phyloP scores from a whole-genome alignment of 1,284 basidiomycete species.

The Trichosporon faecale region DNA sequence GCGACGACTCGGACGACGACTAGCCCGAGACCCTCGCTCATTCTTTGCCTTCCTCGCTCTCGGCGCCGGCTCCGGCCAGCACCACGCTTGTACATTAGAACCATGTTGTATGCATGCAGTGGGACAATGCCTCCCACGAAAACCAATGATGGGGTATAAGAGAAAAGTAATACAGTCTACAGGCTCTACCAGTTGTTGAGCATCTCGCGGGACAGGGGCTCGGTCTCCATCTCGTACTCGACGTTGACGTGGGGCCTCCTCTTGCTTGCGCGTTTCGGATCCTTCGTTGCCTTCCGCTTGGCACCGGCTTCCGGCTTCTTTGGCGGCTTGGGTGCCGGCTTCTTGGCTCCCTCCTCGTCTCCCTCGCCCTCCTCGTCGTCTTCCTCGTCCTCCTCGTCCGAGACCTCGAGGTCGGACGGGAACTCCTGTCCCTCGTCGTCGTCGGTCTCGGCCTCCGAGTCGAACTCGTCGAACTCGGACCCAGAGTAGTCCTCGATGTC shows the following conservation, averaged over 20 bases:
- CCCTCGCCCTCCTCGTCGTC: conserved; percentile 51
- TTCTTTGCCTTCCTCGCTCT: not conserved
- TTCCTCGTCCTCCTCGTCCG: conserved; percentile 46
- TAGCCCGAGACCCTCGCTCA: conserved; percentile 2
- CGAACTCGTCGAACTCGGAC: conserved; percentile 48
- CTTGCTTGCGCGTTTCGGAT: conserved; percentile 58
- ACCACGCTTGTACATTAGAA: conserved; percentile 14
- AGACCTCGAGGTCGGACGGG: conserved; percentile 49
- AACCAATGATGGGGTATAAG: conserved; percentile 8
- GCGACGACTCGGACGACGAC: conserved; percentile 36
- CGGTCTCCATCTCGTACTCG: conserved; percentile 91
- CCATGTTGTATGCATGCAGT: conserved; percentile 31
- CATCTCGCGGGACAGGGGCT: conserved; percentile 58
- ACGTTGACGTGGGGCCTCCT: conserved; percentile 73
- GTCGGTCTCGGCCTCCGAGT: conserved; percentile 39
- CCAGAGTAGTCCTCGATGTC: conserved; percentile 62
- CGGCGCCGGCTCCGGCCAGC: too few relatives aligned
- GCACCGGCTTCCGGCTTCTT: conserved; percentile 32
- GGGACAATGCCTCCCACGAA: not conserved
- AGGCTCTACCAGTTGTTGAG: conserved; percentile 52
- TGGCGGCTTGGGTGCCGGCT: conserved; percentile 16
- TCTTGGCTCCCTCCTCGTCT: conserved; percentile 38
- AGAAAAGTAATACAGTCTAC: conserved; percentile 10
- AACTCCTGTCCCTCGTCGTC: conserved; percentile 35
- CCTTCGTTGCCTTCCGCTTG: conserved; percentile 55